phyloP scores from a whole-genome alignment of 1,284 basidiomycete species.

The Neonothopanus nambi region DNA sequence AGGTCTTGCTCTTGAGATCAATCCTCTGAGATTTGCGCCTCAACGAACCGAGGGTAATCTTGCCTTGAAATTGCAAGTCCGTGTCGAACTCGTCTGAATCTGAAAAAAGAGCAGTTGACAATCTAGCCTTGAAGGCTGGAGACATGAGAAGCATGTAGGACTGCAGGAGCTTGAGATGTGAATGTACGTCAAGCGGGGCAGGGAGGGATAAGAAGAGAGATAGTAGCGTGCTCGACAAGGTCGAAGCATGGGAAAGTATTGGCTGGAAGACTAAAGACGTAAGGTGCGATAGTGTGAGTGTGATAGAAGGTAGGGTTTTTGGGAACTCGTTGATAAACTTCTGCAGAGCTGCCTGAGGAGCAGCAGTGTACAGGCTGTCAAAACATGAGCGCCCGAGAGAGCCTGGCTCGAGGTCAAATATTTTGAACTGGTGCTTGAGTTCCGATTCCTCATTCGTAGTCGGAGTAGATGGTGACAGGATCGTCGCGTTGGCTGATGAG shows the following conservation, averaged over 20 bases:
- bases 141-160: constrained; percentile 70
- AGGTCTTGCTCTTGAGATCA: constrained; percentile 32
- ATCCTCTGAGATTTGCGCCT: constrained; percentile 28
- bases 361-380: constrained; percentile 29
- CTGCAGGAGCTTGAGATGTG: constrained; percentile 65
- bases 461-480: not conserved
- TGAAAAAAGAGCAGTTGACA: constrained; percentile 68
- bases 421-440: constrained; percentile 38
- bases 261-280: constrained; percentile 58
- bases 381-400: constrained; percentile 27
- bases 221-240: constrained; percentile 62
- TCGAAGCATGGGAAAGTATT: constrained; percentile 54
- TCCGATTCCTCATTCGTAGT: not conserved
- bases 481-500: constrained; percentile 3
- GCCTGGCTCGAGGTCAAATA: constrained; percentile 72
- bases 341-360: constrained; percentile 32
- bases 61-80: constrained; percentile 32
- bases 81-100: constrained; percentile 53
- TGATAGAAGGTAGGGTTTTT: constrained; percentile 52
- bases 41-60: constrained; percentile 37
- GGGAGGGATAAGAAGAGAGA: constrained; percentile 55
- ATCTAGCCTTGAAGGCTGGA: constrained; percentile 62
- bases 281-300: constrained; percentile 62
- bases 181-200: constrained; percentile 55
- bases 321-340: constrained; percentile 62